These are phyloP conservation scores for Colletotrichum sidae DNA, from an alignment of 2,329 filamentous ascomycete genomes.

Conservation along the genomic window DNA sequence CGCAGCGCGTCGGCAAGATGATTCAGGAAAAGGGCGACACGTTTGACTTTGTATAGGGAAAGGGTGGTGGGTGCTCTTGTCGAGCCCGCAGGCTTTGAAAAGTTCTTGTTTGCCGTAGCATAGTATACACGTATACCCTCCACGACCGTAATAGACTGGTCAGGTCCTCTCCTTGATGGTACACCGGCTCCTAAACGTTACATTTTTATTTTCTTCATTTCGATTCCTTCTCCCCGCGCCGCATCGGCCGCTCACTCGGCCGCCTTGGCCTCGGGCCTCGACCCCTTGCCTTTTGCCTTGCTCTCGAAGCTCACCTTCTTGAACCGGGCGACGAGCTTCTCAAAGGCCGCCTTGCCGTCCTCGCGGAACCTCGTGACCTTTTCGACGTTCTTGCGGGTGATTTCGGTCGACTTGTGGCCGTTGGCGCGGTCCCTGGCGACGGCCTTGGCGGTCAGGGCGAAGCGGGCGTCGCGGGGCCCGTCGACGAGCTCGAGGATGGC, in stretches of 20 bases:
- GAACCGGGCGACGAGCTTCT: conserved; percentile 68
- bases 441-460: conserved; percentile 90
- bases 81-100: conserved; percentile 25
- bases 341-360: conserved; percentile 74
- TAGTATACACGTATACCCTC: conserved; percentile 38
- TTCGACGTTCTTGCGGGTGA: conserved; percentile 81
- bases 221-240: neutral
- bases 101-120: conserved; percentile 25
- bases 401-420: conserved; percentile 70
- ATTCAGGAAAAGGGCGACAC: conserved; percentile 86
- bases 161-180: conserved; percentile 32
- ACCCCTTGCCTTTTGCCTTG: conserved; percentile 43
- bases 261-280: neutral
- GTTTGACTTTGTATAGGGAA: conserved; percentile 86
- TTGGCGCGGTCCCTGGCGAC: conserved; percentile 73
- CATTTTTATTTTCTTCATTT: neutral
- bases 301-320: conserved; percentile 48
- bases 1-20: conserved; percentile 84
- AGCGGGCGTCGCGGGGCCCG: conserved; percentile 92
- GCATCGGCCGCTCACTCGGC: neutral
- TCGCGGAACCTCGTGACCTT: conserved; percentile 85
- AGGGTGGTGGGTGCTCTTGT: conserved; percentile 24
- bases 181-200: conserved; percentile 26
- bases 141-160: conserved; percentile 36
- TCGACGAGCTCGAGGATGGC: conserved; percentile 97